Base-by-base conservation (phyloP, 2,329 filamentous ascomycete species). In the Myriosclerotinia scirpicola region DNA sequence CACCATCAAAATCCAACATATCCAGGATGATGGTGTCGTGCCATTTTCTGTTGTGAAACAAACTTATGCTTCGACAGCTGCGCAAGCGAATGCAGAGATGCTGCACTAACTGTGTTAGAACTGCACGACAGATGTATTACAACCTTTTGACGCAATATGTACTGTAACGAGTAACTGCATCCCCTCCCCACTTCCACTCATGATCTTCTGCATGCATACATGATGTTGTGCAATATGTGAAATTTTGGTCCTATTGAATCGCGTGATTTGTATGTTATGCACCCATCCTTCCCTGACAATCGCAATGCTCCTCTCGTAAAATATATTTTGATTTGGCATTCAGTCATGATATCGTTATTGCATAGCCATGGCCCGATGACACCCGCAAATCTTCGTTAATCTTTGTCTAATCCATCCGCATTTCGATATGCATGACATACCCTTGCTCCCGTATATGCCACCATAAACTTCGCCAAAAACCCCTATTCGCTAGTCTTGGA, bases 301-400 rank as follows among this genome's bases (percentile, higher is more conserved):
- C 30, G 48, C 12, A 52, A 15, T 52, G 9, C 8, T n/a, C 14
- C 48, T 26, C 12, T 26, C n/a, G 1, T 20, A 38, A 36, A 60
- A 22, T 38, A 8, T 11, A 36, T 26, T 30, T 38, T 50, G 20
- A 50, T 20, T 38, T 26, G 44, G n/a, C 38, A 22, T 61, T 50
- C 38, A 7, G 20, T 50, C 58, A 36, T 61, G 30, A 40, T 61
- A 50, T 50, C 58, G 26, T 52, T 38, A 26, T 6, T 48, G 30
- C 42, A 48, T 36, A 60, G 42, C 20, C 42, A 48, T 48, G 6
- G 12, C 42, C 42, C 0, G 20, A 38, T 50, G 30, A 60, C 42
- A 60, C 12, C 22, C 42, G 56, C 56, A 60, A 50, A 50, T 60
- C 58, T 50, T 60, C 44, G 58, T 60, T 38, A 50, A 60, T 50